Base-by-base conservation (phyloP, 495 filamentous ascomycete species). In the Aspergillus homomorphus region DNA sequence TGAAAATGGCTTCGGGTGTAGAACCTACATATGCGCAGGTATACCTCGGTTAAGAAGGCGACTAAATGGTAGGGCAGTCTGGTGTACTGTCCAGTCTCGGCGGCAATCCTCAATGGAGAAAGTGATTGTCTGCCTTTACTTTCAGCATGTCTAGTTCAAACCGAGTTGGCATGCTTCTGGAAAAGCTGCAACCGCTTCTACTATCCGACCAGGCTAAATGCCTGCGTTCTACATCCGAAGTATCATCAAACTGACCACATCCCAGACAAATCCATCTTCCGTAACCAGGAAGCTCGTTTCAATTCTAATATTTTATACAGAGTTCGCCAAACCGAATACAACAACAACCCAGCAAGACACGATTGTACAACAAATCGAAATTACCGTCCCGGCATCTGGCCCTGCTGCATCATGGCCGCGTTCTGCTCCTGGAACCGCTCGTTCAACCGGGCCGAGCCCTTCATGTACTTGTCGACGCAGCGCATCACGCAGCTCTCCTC, bases 391-490 rank as follows among this genome's bases (percentile, higher is more conserved):
- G 73, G 72, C 51, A 80, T 53, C 63, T 82, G 78, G 30, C 87
- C 87, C 58, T 80, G 77, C 77, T 90, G 86, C 77, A 87, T 87
- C 89, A 95, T 92, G 61, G 86, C 84, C 41, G 88, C 88, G 64
- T 96, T 96, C 73, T 94, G 87, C 76, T 99, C 94, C 74, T 91
- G 89, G 80, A 97, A 99, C 43, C 94, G 82, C 73, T 94, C 87
- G 61, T 91, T 88, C 54, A 98, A 76, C 26, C 94, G 85, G 66
- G 91, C 88, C 38, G 88, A 88, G 53, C 87, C 84, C 71, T 96
- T 93, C 74, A 97, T 83, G 72, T 89, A 89, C 82, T 98, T 98
- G 75, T 93, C 88, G 21, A 97, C 91, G 73, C 95, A 99, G 62
- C 91, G 87, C 78, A 89, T 85, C 58, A 96, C 84, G 75, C 95